Evolutionary conservation across 1,284 basidiomycete species (phyloP).

Genomic region (Leucoagaricus sp.): DNA sequence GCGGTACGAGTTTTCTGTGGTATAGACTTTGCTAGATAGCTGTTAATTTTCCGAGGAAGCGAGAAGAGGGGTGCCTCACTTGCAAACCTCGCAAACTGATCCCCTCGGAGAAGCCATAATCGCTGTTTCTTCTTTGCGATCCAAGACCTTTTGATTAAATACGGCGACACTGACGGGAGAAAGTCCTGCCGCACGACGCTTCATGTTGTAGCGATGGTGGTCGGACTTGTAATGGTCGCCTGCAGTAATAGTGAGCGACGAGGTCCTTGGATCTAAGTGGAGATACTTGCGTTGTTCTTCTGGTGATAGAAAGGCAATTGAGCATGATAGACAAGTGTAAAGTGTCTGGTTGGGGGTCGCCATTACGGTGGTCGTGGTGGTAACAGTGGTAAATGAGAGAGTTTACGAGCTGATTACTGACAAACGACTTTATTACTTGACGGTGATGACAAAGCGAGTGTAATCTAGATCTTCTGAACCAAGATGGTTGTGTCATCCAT

Average conservation of each 20-base stretch:
- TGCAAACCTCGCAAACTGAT: slow-evolving; percentile 80
- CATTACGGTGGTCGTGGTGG: slow-evolving; percentile 24
- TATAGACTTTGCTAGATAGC: slow-evolving; percentile 78
- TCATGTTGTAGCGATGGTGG: slow-evolving; percentile 98
- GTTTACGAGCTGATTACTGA: slow-evolving; percentile 1
- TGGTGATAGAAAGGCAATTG: slow-evolving; percentile 84
- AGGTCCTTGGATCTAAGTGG: neutral
- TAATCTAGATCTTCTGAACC: slow-evolving; percentile 34
- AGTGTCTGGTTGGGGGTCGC: slow-evolving; percentile 34
- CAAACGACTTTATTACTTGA: slow-evolving; percentile 8
- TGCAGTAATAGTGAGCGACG: slow-evolving; percentile 26
- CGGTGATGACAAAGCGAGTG: slow-evolving; percentile 16
- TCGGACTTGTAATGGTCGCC: slow-evolving; percentile 93
- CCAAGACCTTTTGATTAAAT: slow-evolving; percentile 93
- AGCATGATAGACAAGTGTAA: slow-evolving; percentile 93
- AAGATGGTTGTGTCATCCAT: slow-evolving; percentile 72
- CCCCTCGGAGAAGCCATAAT: slow-evolving; percentile 66
- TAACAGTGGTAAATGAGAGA: slow-evolving; percentile 9
- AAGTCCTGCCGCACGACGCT: slow-evolving; percentile 90
- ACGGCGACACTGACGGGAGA: slow-evolving; percentile 80
- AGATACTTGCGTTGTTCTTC: slow-evolving; percentile 77
- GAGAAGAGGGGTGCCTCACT: slow-evolving; percentile 61
- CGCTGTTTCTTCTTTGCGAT: slow-evolving; percentile 74
- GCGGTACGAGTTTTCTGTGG: slow-evolving; percentile 86
- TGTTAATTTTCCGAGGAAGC: slow-evolving; percentile 10